A percentile compares a stretch with the other conserved stretches of the same genome.
Conservation (phyloP, 2,329 filamentous ascomycete genomes). For the Venturia effusa region DNA sequence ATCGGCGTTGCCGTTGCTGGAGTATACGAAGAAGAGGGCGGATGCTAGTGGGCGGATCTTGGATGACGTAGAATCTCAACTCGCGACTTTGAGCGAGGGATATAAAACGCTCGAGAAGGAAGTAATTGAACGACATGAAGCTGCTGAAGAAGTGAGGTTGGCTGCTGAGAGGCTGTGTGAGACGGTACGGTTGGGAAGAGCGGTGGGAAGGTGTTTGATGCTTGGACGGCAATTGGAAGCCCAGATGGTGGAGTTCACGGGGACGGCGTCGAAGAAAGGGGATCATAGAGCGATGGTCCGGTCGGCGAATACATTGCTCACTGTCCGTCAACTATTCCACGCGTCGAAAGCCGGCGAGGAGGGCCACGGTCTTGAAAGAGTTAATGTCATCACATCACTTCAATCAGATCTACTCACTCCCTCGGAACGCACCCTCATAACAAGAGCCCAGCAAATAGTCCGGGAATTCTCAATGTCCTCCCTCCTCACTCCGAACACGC, state of each 20-base stretch:
- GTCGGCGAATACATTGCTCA: slow-evolving; percentile 68
- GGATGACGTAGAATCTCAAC: slow-evolving; percentile 65
- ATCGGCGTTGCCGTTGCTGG: slow-evolving; percentile 68
- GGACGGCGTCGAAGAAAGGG: slow-evolving; percentile 38
- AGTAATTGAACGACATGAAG: slow-evolving; percentile 73
- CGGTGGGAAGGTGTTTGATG: slow-evolving; percentile 67
- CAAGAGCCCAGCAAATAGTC: slow-evolving; percentile 65
- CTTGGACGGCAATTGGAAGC: slow-evolving; percentile 78
- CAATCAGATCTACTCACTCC: slow-evolving; percentile 59
- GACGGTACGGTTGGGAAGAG: slow-evolving; percentile 64
- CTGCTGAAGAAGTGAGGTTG: slow-evolving; percentile 69
- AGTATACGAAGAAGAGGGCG: slow-evolving; percentile 65
- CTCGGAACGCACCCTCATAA: slow-evolving; percentile 62
- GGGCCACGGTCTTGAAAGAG: slow-evolving; percentile 61
- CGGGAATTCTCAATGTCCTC: slow-evolving; percentile 71
- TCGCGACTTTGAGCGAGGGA: slow-evolving; percentile 69
- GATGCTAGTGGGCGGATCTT: slow-evolving; percentile 63
- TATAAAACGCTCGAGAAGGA: slow-evolving; percentile 80
- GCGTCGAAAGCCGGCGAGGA: slow-evolving; percentile 60
- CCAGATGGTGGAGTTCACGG: slow-evolving; percentile 62
- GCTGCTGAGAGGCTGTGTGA: slow-evolving; percentile 72
- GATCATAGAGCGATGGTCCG: slow-evolving; percentile 73
- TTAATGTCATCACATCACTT: slow-evolving; percentile 62
- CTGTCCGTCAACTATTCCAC: slow-evolving; percentile 61
- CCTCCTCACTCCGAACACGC: slow-evolving; percentile 29